Percentiles rank a stretch among this genome's conserved stretches.
Conservation (phyloP, 2,329 filamentous ascomycete species). For the Talaromyces sp. region DNA sequence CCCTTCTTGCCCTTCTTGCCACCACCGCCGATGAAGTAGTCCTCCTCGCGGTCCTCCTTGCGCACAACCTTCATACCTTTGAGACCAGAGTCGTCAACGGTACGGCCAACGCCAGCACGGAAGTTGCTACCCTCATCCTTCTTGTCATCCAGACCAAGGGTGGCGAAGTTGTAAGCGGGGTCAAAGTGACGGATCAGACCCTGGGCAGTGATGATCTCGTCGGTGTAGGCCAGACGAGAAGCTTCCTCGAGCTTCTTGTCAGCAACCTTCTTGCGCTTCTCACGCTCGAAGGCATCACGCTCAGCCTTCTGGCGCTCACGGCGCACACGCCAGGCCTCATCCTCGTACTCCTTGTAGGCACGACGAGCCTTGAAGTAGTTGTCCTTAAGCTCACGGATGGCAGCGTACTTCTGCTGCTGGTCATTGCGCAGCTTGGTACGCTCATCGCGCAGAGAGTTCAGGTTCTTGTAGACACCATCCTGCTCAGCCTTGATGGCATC, state of each 20-base stretch:
- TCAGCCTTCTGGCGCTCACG: conserved; percentile 81
- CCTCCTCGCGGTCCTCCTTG: conserved; percentile 90
- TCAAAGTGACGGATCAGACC: conserved; percentile 90
- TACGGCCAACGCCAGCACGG: conserved; percentile 76
- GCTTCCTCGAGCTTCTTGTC: conserved; percentile 58
- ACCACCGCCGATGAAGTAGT: conserved; percentile 73
- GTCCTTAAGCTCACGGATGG: conserved; percentile 86
- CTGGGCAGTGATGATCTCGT: conserved; percentile 89
- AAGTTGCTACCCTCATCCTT: conserved; percentile 65
- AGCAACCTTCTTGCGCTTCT: conserved; percentile 55
- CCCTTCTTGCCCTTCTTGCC: conserved; percentile 88
- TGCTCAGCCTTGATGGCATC: conserved; percentile 90
- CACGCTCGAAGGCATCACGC: conserved; percentile 59
- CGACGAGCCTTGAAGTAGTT: conserved; percentile 80
- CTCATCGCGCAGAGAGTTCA: conserved; percentile 83
- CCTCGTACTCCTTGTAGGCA: conserved; percentile 81
- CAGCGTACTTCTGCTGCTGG: conserved; percentile 82
- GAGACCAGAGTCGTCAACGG: conserved; percentile 78
- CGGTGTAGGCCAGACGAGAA: conserved; percentile 78
- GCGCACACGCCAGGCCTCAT: conserved; percentile 74
- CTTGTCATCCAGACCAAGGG: conserved; percentile 57
- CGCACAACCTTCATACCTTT: conserved; percentile 82
- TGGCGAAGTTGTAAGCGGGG: conserved; percentile 71
- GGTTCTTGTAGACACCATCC: conserved; percentile 84
- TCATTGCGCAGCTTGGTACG: conserved; percentile 79